Evolutionary conservation across 805 yeast species (phyloP).

Genomic region (Priceomyces castillae): DNA sequence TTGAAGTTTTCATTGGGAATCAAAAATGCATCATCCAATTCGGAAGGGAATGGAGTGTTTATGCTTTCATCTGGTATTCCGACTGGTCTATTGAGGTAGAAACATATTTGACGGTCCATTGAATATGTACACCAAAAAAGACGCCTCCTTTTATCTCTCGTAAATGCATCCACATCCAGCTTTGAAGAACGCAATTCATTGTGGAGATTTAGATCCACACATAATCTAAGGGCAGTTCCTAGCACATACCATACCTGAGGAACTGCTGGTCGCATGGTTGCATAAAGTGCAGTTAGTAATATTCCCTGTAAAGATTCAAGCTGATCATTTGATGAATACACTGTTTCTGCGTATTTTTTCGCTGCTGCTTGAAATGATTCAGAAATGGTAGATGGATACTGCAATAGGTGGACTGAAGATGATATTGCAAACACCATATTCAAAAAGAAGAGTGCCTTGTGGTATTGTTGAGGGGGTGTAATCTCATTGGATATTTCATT

Average conservation of each 20-base stretch:
- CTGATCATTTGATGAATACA: conserved; percentile 56
- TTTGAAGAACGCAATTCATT: conserved; percentile 46
- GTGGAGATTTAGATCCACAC: conserved; percentile 84
- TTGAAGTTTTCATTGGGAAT: conserved; percentile 26
- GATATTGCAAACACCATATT: conserved; percentile 80
- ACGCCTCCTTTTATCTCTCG: conserved; percentile 67
- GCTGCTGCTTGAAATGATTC: conserved; percentile 73
- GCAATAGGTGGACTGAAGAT: conserved; percentile 67
- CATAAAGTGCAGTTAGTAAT: conserved; percentile 63
- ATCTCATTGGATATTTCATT: conserved; percentile 34
- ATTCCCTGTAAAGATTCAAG: conserved; percentile 74
- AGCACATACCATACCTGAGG: conserved; percentile 93
- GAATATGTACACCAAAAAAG: conserved; percentile 89
- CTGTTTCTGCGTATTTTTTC: conserved; percentile 52
- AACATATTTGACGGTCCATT: conserved; percentile 80
- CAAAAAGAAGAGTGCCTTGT: conserved; percentile 62
- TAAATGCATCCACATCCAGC: conserved; percentile 47
- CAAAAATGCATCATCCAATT: conserved; percentile 69
- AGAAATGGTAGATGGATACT: conserved; percentile 61
- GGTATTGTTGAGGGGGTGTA: conserved; percentile 46
- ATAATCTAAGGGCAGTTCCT: conserved; percentile 74
- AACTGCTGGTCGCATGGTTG: conserved; percentile 82
- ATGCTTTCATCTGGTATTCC: conserved; percentile 84
- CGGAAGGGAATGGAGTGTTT: conserved; percentile 67
- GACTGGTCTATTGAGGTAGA: conserved; percentile 83